Evolutionary conservation across 2,329 filamentous ascomycete genomes (phyloP).

Genomic region (Aspergillus felis): DNA sequence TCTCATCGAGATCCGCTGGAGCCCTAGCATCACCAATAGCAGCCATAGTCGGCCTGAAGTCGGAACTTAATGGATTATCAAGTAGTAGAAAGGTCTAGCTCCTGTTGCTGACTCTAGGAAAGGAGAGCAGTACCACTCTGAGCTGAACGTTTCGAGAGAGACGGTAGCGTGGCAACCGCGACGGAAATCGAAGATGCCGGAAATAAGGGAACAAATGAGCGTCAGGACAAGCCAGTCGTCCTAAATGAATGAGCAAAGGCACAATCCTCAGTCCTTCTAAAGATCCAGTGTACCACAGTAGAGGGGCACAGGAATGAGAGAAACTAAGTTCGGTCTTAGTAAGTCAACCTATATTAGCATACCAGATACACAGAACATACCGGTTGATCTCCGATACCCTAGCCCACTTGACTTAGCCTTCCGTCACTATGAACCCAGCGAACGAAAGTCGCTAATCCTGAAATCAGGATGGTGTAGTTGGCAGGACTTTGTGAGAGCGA

Average conservation of each 20-base stretch:
- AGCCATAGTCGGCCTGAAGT: constrained; percentile 82
- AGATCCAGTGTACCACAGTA: constrained; percentile 23
- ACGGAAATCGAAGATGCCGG: neutral
- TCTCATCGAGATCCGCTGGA: constrained; percentile 72
- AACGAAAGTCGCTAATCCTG: constrained; percentile 18
- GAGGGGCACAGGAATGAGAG: constrained; percentile 29
- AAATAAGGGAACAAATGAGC: constrained; percentile 18
- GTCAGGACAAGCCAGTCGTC: constrained; percentile 24
- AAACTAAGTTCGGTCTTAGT: constrained; percentile 10
- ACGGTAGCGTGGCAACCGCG: constrained; percentile 2
- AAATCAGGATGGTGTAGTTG: constrained; percentile 12
- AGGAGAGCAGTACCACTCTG: neutral
- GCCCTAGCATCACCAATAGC: constrained; percentile 71
- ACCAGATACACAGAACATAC: neutral
- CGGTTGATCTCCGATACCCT: constrained; percentile 1
- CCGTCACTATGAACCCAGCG: constrained; percentile 18
- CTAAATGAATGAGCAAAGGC: constrained; percentile 6
- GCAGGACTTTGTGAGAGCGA: constrained; percentile 7
- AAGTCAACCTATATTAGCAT: neutral
- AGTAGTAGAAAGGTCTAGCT: constrained; percentile 62
- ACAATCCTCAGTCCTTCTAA: constrained; percentile 13
- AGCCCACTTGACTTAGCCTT: constrained; percentile 14
- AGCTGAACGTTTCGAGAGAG: neutral
- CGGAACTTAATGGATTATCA: constrained; percentile 79
- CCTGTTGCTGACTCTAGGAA: neutral